Base-by-base conservation (phyloP, 306 rosid genomes). In the Ormosia emarginata region DNA sequence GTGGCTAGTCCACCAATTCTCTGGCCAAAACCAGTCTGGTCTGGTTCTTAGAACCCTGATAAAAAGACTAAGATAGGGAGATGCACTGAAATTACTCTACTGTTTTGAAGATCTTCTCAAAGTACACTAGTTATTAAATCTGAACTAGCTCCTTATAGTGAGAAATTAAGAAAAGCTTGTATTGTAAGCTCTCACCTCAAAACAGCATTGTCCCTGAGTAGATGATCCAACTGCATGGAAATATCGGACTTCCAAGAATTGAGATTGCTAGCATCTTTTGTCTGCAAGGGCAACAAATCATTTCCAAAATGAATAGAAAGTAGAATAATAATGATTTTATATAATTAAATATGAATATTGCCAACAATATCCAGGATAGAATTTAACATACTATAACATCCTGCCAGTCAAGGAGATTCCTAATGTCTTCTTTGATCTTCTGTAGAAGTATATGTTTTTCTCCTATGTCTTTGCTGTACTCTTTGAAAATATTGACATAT, bases 241-340 rank as follows among this genome's bases (percentile, higher is more conserved):
- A 87, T 85, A 61, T 47, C 82, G 81, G 97, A 86, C 90, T 92
- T 91, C 99, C 98, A 96, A 67, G 89, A 86, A 78, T 74, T 69
- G 74, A 96, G 94, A 78, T 90, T 85, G 49, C 32, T 83, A 15
- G 85, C 84, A 70, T 92, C 93, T 70, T 86, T 86, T 74, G 78
- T 81, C 99, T 96, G 92, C 89, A 81, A 80, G 67, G 78, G 82
- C 50, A 83, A 78, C 32, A 80, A 65, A 74, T 12, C 70, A 73
- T 68, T 62, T 70, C 14, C 39, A 62, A 81, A 75, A 69, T 64
- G 53, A 81, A 70, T 50, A 47, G 2, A 14, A 50, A 18, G 67
- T 50, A 67, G 56, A 12, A 63, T 34, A 50, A 44, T 52, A 75
- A 58, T 52, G 40, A 47, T 39, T 58, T 62, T 33, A 63, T n/a